Evolutionary conservation across 345 rosid species (phyloP).

Genomic region (Salix caprea): DNA sequence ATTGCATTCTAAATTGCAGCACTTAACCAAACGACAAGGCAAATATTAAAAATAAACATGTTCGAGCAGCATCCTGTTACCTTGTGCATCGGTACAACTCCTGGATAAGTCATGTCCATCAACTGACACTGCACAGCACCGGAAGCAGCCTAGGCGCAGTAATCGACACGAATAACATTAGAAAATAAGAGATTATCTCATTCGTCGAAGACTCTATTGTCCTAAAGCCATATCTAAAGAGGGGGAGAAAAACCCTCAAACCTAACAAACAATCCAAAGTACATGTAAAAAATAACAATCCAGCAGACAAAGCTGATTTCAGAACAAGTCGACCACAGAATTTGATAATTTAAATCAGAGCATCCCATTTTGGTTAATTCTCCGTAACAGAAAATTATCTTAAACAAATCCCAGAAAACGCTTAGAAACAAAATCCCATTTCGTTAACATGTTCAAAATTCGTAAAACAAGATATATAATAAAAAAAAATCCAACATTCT

Average conservation of each 20-base stretch:
- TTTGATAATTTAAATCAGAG: not conserved
- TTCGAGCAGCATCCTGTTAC: conserved; percentile 25
- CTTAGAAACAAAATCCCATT: not conserved
- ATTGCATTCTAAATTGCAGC: conserved; percentile 1
- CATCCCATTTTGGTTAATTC: not conserved
- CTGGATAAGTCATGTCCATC: conserved; percentile 94
- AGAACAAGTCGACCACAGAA: not conserved
- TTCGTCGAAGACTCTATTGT: not conserved
- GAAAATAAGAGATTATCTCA: not conserved
- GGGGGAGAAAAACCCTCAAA: not conserved
- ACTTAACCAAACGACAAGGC: not conserved
- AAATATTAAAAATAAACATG: not conserved
- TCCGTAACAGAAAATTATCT: not conserved
- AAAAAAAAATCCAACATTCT: not conserved
- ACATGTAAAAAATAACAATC: not conserved
- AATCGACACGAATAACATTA: not conserved
- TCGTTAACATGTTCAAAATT: not conserved
- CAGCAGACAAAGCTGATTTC: not conserved
- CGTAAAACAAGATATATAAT: not conserved
- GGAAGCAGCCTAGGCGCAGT: conserved; percentile 71
- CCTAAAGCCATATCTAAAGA: not conserved
- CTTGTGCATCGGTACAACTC: conserved; percentile 97
- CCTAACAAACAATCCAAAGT: not conserved
- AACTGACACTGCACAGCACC: conserved; percentile 99
- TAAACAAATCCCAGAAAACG: not conserved